Evolutionary conservation across 176 grass and related monocot species (phyloP).

Genomic region (Stipa capillata): DNA sequence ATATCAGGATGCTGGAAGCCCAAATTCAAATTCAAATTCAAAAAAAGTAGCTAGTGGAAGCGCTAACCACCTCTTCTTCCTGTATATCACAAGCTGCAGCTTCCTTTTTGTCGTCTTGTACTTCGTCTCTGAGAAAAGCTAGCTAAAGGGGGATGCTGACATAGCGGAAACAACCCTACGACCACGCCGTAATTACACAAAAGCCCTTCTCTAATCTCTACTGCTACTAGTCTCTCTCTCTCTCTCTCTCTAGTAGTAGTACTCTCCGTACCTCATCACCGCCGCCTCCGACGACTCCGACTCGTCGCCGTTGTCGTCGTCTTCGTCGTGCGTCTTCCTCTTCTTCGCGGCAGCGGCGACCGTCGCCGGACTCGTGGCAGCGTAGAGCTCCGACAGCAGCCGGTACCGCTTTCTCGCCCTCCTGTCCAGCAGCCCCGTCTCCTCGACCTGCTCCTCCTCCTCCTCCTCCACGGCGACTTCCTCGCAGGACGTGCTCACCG

Average conservation of each 20-base stretch:
- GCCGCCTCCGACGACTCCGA: not conserved
- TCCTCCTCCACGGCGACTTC: not conserved
- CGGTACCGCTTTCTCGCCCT: conserved; percentile 45
- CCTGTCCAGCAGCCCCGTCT: not conserved
- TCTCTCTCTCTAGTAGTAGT: not conserved
- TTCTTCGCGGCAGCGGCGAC: conserved; percentile 1
- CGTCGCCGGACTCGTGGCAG: conserved; percentile 10
- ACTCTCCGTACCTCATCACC: conserved; percentile 6
- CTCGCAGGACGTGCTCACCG: conserved; percentile 16
- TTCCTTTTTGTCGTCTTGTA: not conserved
- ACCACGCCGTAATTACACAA: conserved; percentile 15
- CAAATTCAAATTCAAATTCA: not conserved
- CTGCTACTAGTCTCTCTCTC: not conserved
- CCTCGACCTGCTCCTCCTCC: not conserved
- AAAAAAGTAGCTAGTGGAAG: not conserved
- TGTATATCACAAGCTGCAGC: not conserved
- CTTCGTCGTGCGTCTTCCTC: not conserved
- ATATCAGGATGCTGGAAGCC: too few relatives aligned
- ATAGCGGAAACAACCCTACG: not conserved
- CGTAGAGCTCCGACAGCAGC: conserved; percentile 40
- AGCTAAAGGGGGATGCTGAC: not conserved
- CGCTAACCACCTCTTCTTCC: not conserved
- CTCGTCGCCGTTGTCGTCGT: not conserved
- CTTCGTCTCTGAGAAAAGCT: not conserved
- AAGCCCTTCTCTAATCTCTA: not conserved